Conservation (phyloP, 257 asterid genomes). For the Solanum clarkiae region DNA sequence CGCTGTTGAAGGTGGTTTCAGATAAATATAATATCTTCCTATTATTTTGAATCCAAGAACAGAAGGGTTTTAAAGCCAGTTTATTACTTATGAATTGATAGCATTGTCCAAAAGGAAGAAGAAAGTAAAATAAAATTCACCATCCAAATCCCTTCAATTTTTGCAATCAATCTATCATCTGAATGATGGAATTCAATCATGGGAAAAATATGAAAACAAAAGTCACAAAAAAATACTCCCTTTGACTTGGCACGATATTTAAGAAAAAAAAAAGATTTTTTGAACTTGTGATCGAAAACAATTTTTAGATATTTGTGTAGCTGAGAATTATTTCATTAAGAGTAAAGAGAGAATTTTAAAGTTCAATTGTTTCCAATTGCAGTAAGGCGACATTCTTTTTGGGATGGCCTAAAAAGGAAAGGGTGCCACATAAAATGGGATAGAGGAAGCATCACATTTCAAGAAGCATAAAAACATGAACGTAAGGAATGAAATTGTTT, state of each 20-base stretch:
- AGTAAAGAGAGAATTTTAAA: too few relatives aligned
- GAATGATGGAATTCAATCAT: neutral
- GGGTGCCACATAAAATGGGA: too few relatives aligned
- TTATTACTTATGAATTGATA: neutral
- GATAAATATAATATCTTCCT: neutral
- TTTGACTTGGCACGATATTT: too few relatives aligned
- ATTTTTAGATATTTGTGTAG: too few relatives aligned
- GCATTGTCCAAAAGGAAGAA: neutral
- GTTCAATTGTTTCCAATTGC: too few relatives aligned
- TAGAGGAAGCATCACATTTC: neutral
- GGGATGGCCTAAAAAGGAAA: too few relatives aligned
- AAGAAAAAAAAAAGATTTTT: too few relatives aligned
- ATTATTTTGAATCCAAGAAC: neutral
- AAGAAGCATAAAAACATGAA: neutral
- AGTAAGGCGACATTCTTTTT: too few relatives aligned
- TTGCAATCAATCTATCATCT: neutral
- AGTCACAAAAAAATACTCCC: neutral
- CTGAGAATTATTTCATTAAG: too few relatives aligned
- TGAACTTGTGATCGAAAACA: too few relatives aligned
- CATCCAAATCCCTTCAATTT: neutral
- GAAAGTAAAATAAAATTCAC: neutral
- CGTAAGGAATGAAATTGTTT: neutral
- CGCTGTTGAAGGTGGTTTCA: neutral
- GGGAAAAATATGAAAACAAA: neutral
- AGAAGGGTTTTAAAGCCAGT: neutral